A percentile compares a stretch with the other conserved stretches of the same genome.
These are phyloP conservation scores for Beta corolliflora DNA, from an alignment of 179 eudicot species.

Conservation along the genomic window DNA sequence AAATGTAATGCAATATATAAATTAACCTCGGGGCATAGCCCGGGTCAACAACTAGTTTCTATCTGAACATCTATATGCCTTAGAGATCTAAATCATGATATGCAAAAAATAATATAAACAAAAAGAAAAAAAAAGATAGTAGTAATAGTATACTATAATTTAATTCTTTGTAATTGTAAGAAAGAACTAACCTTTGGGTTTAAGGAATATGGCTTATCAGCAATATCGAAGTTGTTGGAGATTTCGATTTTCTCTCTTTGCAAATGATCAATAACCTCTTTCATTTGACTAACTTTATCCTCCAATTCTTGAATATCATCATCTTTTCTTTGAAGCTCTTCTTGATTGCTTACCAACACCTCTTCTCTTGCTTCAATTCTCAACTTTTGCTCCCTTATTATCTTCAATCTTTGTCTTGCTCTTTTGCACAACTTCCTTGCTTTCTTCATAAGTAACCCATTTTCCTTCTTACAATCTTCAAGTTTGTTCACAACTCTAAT, in stretches of 20 bases:
- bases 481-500: constrained; percentile 28
- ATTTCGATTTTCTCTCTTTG: constrained; percentile 47
- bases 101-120: too few species aligned
- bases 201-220: constrained; percentile 33
- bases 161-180: too few species aligned
- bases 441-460: constrained; percentile 43
- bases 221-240: constrained; percentile 30
- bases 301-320: constrained; percentile 35
- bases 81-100: too few species aligned
- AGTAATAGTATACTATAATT: too few species aligned
- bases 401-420: constrained; percentile 28
- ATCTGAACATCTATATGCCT: too few species aligned
- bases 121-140: too few species aligned
- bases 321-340: constrained; percentile 37
- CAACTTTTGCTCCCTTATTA: constrained; percentile 29
- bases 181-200: constrained; percentile 25
- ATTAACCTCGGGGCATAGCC: too few species aligned
- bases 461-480: constrained; percentile 36
- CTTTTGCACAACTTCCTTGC: constrained; percentile 47
- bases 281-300: constrained; percentile 32
- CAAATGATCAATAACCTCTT: constrained; percentile 32
- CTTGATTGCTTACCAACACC: constrained; percentile 21
- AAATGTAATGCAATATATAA: too few species aligned
- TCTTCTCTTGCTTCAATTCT: constrained; percentile 36
- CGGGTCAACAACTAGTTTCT: too few species aligned